phyloP scores from a whole-genome alignment of 2,329 filamentous ascomycete species.

The Neonectria ditissima region DNA sequence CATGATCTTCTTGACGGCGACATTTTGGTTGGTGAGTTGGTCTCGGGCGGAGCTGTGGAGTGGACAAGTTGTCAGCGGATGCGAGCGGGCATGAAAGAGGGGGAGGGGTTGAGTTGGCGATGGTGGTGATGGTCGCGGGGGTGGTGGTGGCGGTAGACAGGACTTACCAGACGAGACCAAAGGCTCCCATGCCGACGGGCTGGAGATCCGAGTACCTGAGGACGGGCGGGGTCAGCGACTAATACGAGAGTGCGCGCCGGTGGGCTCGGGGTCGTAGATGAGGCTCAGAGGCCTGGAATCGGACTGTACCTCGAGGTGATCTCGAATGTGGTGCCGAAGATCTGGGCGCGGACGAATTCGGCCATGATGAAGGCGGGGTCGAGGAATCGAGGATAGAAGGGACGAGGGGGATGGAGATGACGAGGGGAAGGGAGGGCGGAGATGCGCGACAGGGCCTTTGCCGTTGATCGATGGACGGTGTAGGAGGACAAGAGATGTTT shows the following conservation, averaged over 20 bases:
- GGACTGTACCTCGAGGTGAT: constrained; percentile 89
- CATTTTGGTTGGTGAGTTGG: constrained; percentile 95
- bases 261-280: not conserved
- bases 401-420: constrained; percentile 10
- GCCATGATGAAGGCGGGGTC: constrained; percentile 76
- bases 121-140: constrained; percentile 17
- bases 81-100: constrained; percentile 10
- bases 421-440: constrained; percentile 1
- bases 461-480: constrained; percentile 8
- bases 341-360: constrained; percentile 98
- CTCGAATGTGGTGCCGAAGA: constrained; percentile 99
- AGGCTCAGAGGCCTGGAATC: constrained; percentile 6
- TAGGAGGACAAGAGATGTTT: constrained; percentile 3
- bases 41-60: constrained; percentile 89
- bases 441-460: constrained; percentile 6
- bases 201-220: constrained; percentile 95
- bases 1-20: constrained; percentile 99
- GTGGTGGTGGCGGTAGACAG: not conserved
- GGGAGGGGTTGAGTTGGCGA: not conserved
- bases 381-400: constrained; percentile 24
- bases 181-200: constrained; percentile 98
- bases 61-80: constrained; percentile 15
- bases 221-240: constrained; percentile 29
- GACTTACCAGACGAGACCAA: constrained; percentile 93
- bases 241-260: not conserved